Conservation (phyloP, 768 basidiomycete genomes). For the Saitozyma podzolica region DNA sequence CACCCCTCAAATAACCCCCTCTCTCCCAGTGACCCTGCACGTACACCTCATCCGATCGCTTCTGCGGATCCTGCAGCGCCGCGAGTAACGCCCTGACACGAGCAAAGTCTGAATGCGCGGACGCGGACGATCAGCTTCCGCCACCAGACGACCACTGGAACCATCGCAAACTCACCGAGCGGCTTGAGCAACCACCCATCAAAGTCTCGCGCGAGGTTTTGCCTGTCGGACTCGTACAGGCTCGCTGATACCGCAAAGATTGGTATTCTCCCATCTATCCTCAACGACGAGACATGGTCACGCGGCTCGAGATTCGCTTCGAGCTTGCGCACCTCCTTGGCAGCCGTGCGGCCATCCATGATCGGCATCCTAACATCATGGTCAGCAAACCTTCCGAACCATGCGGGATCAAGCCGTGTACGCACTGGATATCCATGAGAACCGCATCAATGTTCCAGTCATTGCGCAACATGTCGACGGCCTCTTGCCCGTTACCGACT, state of each 20-base stretch:
- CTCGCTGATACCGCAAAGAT: slow-evolving; percentile 82
- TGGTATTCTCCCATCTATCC: slow-evolving; percentile 68
- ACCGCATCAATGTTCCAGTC: slow-evolving; percentile 70
- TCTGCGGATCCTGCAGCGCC: slow-evolving; percentile 61
- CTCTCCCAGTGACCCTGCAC: slow-evolving; percentile 53
- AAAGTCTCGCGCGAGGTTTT: slow-evolving; percentile 62
- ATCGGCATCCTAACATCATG: slow-evolving; percentile 67
- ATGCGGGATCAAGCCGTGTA: slow-evolving; percentile 9
- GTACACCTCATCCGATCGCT: slow-evolving; percentile 60
- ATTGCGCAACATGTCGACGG: slow-evolving; percentile 61
- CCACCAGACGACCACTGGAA: background rate
- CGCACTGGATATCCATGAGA: slow-evolving; percentile 81
- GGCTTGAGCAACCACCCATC: slow-evolving; percentile 86
- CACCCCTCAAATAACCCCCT: slow-evolving; percentile 51
- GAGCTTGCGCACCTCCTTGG: slow-evolving; percentile 64
- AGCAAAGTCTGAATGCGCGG: slow-evolving; percentile 61
- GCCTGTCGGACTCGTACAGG: slow-evolving; percentile 62
- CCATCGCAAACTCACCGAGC: slow-evolving; percentile 52
- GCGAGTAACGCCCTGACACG: slow-evolving; percentile 63
- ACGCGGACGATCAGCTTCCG: slow-evolving; percentile 1
- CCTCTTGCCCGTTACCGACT: slow-evolving; percentile 75
- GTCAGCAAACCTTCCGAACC: slow-evolving; percentile 1
- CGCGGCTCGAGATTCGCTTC: slow-evolving; percentile 54
- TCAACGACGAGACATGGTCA: slow-evolving; percentile 53
- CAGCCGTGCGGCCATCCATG: slow-evolving; percentile 70